These are phyloP conservation scores for Neoarthrinium moseri DNA, from an alignment of 2,329 filamentous ascomycete species.

Conservation along the genomic window DNA sequence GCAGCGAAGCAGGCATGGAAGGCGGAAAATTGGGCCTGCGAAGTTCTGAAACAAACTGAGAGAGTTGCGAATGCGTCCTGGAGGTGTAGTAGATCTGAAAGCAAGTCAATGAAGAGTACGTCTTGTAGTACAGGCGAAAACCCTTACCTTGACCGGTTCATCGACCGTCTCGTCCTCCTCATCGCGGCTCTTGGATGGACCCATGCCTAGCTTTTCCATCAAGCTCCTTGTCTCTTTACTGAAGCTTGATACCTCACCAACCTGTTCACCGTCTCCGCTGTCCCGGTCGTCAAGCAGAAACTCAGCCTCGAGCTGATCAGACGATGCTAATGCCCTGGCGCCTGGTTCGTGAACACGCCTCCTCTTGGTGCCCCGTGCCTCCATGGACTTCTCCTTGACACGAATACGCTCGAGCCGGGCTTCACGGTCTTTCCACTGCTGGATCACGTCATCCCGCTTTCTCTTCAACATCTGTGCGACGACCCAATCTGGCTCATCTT, in stretches of 20 bases:
- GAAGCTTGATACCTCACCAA: conserved; percentile 48
- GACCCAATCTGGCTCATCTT: conserved; percentile 83
- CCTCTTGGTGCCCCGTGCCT: conserved; percentile 47
- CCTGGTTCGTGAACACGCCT: conserved; percentile 39
- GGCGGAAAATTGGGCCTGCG: conserved; percentile 75
- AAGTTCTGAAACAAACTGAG: conserved; percentile 83
- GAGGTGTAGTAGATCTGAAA: conserved; percentile 82
- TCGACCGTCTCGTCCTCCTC: conserved; percentile 44
- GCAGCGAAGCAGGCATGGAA: conserved; percentile 54
- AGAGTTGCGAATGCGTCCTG: conserved; percentile 86
- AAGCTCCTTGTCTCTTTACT: conserved; percentile 75
- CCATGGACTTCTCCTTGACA: conserved; percentile 59
- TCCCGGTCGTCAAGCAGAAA: conserved; percentile 74
- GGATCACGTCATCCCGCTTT: conserved; percentile 64
- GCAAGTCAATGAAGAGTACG: conserved; percentile 1
- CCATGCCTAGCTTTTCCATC: conserved; percentile 63
- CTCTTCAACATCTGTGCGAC: conserved; percentile 71
- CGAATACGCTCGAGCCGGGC: conserved; percentile 65
- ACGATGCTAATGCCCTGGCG: conserved; percentile 24
- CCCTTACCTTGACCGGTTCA: conserved; percentile 63
- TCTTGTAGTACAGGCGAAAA: conserved; percentile 9
- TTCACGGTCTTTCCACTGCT: conserved; percentile 71
- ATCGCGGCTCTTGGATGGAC: conserved; percentile 28
- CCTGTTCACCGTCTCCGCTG: conserved; percentile 34
- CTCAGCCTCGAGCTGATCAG: conserved; percentile 58